Evolutionary conservation across 2,329 filamentous ascomycete species (phyloP).

Genomic region (Pseudogymnoascus sp.): DNA sequence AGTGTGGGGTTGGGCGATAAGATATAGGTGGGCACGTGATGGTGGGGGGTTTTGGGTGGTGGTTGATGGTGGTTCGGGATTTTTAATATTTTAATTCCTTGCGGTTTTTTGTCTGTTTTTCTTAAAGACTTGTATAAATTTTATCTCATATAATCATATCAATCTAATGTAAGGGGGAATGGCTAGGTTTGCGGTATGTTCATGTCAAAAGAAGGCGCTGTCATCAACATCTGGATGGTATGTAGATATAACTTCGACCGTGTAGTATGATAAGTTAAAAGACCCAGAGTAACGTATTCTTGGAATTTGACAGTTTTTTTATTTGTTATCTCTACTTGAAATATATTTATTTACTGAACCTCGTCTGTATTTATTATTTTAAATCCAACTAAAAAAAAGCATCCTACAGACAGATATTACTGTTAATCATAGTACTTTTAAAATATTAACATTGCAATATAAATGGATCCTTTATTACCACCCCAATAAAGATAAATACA

Average conservation of each 20-base stretch:
- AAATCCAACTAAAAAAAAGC: background rate
- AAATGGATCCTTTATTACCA: too few species aligned
- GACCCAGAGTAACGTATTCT: background rate
- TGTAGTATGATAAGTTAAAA: background rate
- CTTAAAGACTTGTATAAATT: background rate
- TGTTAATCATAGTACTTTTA: background rate
- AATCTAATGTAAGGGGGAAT: background rate
- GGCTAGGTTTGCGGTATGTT: background rate
- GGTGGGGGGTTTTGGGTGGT: background rate
- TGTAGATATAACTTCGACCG: background rate
- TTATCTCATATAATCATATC: background rate
- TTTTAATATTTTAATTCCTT: background rate
- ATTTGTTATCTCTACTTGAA: background rate
- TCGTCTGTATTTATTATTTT: background rate
- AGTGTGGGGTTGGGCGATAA: constrained; percentile 7
- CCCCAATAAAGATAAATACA: too few species aligned
- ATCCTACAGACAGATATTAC: background rate
- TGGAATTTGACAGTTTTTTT: background rate
- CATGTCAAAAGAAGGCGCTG: background rate
- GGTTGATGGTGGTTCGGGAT: background rate
- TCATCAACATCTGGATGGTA: background rate
- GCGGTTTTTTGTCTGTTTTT: background rate
- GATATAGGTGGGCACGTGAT: background rate
- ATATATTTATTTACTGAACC: background rate
- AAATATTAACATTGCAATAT: background rate